These are phyloP conservation scores for Mycosphaerella sp. DNA, from an alignment of 2,329 filamentous ascomycete species.

Conservation along the genomic window DNA sequence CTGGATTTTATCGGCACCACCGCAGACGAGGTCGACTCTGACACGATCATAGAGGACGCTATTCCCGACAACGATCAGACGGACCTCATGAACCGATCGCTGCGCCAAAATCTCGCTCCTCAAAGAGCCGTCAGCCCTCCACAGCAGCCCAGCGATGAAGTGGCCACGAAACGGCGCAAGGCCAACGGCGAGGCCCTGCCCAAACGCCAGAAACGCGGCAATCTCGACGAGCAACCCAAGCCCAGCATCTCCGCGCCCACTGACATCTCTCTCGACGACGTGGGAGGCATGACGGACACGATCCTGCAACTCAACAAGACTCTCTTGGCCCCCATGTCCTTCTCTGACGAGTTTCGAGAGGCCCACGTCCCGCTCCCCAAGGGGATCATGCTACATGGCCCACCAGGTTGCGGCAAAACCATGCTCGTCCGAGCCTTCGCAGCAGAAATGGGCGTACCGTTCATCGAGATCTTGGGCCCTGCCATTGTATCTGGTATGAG, in stretches of 20 bases:
- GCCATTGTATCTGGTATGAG: slow-evolving; percentile 81
- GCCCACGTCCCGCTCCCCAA: slow-evolving; percentile 64
- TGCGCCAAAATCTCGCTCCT: slow-evolving; percentile 25
- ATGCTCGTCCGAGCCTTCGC: slow-evolving; percentile 76
- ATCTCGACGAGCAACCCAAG: slow-evolving; percentile 31
- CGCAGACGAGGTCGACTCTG: slow-evolving; percentile 49
- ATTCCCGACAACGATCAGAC: slow-evolving; percentile 23
- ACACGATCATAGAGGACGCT: slow-evolving; percentile 44
- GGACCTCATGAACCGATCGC: slow-evolving; percentile 58
- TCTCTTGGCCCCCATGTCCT: slow-evolving; percentile 65
- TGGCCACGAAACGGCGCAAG: slow-evolving; percentile 47
- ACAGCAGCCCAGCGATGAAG: slow-evolving; percentile 25
- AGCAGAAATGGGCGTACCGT: slow-evolving; percentile 66
- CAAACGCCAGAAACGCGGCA: slow-evolving; percentile 54
- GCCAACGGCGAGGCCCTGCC: slow-evolving; percentile 59
- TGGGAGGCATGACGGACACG: slow-evolving; percentile 70
- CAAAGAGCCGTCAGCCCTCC: slow-evolving; percentile 6
- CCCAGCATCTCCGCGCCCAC: slow-evolving; percentile 53
- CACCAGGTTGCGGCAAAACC: slow-evolving; percentile 81
- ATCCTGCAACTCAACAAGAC: slow-evolving; percentile 63
- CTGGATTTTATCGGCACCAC: slow-evolving; percentile 64
- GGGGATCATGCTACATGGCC: slow-evolving; percentile 72
- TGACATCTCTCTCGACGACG: slow-evolving; percentile 61
- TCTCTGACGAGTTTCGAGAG: slow-evolving; percentile 58
- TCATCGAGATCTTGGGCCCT: slow-evolving; percentile 74